Conservation (phyloP, 73 alveolate genomes). For the Tetrahymena elliotti region DNA sequence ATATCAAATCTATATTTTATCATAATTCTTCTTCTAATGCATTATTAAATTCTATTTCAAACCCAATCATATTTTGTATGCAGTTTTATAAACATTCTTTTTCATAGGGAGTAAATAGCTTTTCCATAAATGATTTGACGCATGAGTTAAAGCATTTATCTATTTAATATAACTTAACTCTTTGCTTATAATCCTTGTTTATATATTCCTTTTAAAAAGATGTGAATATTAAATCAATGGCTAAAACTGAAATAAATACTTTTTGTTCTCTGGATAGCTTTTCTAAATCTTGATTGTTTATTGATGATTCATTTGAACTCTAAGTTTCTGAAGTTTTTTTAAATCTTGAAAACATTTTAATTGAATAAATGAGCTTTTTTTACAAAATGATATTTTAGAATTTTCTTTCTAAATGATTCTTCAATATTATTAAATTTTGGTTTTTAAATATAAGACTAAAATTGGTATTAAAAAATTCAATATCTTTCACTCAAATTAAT, state of each 20-base stretch:
- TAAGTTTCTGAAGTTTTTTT: not conserved
- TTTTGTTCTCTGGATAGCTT: not conserved
- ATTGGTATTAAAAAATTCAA: not conserved
- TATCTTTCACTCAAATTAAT: not conserved
- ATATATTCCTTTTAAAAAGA: not conserved
- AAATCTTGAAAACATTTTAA: not conserved
- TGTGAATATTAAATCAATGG: not conserved
- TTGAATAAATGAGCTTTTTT: not conserved
- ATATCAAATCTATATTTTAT: not conserved
- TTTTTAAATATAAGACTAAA: not conserved
- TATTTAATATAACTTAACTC: not conserved
- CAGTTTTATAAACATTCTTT: conserved; percentile 24
- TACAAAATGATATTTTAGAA: not conserved
- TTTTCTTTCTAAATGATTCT: not conserved
- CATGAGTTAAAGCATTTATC: conserved; percentile 26
- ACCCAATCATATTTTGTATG: conserved; percentile 12
- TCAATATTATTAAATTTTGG: not conserved
- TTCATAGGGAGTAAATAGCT: conserved; percentile 21
- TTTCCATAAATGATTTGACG: conserved; percentile 17
- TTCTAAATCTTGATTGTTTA: not conserved
- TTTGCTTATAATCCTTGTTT: not conserved
- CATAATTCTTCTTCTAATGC: not conserved
- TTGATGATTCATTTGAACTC: not conserved
- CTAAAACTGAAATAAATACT: not conserved
- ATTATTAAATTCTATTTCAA: conserved; percentile 22